phyloP scores from a whole-genome alignment of 805 yeast genomes.

The Metschnikowia corniflorae region DNA sequence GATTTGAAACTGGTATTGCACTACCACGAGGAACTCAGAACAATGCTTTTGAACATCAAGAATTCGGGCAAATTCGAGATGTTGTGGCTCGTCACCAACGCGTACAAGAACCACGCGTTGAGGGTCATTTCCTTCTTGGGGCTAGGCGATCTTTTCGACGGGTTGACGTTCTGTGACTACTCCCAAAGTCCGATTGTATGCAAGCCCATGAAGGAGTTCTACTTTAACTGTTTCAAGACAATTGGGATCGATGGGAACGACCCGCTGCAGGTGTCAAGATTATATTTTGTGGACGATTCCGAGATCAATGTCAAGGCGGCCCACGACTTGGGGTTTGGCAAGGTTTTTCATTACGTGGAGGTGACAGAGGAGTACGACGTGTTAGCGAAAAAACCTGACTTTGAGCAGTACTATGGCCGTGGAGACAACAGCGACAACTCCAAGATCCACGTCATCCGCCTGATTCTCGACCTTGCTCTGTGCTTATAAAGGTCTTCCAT shows the following conservation, averaged over 20 bases:
- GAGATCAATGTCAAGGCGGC: constrained; percentile 78
- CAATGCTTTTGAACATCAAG: constrained; percentile 46
- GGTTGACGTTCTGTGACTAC: constrained; percentile 91
- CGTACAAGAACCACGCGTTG: constrained; percentile 85
- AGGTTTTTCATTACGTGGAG: constrained; percentile 74
- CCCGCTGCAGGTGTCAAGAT: constrained; percentile 43
- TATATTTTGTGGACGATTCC: constrained; percentile 81
- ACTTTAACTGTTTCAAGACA: constrained; percentile 57
- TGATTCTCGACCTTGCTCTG: constrained; percentile 55
- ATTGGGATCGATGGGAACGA: constrained; percentile 50
- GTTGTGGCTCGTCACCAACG: constrained; percentile 92
- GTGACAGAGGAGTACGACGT: constrained; percentile 50
- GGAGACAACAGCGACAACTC: constrained; percentile 28
- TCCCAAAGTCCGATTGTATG: constrained; percentile 66
- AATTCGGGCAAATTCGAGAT: constrained; percentile 52
- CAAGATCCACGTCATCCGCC: constrained; percentile 50
- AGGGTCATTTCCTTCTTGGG: constrained; percentile 79
- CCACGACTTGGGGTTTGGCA: constrained; percentile 62
- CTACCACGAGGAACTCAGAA: constrained; percentile 56
- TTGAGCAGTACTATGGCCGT: constrained; percentile 29
- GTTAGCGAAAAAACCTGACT: constrained; percentile 27
- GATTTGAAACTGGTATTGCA: constrained; percentile 76
- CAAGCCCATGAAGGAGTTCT: constrained; percentile 80
- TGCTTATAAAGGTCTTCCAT: no score
- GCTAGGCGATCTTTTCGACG: constrained; percentile 90